A percentile compares a stretch with the other conserved stretches of the same genome.
Evolutionary conservation across 2,329 filamentous ascomycete genomes (phyloP).

Genomic region (Emmonsia crescens): DNA sequence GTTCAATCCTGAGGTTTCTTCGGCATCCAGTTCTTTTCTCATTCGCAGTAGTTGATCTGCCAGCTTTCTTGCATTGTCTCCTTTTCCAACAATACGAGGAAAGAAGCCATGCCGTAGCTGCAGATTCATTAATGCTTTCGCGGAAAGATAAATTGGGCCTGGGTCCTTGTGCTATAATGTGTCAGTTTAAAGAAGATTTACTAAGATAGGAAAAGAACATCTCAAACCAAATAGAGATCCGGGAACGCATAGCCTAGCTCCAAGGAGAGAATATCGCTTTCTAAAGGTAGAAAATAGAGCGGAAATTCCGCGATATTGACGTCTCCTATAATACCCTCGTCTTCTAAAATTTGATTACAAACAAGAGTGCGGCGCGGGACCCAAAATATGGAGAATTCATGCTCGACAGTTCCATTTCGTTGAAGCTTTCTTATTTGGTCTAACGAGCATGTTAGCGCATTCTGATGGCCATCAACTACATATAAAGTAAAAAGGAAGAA

Average conservation of each 20-base stretch:
- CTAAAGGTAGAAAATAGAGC: constrained; percentile 80
- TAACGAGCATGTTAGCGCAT: constrained; percentile 49
- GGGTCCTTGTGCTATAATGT: constrained; percentile 61
- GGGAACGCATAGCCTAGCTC: constrained; percentile 79
- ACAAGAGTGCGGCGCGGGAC: constrained; percentile 84
- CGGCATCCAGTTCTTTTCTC: constrained; percentile 80
- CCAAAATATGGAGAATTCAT: constrained; percentile 97
- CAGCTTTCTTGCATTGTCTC: constrained; percentile 81
- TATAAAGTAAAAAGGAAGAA: constrained; percentile 23
- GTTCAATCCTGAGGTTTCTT: constrained; percentile 53
- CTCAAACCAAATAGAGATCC: constrained; percentile 66
- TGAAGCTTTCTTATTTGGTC: constrained; percentile 86
- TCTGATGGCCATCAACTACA: constrained; percentile 42
- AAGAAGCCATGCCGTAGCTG: constrained; percentile 89
- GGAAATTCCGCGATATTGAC: constrained; percentile 80
- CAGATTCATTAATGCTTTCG: constrained; percentile 86
- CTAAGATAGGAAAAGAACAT: background rate
- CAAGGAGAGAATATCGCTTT: constrained; percentile 81
- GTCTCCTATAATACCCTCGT: constrained; percentile 85
- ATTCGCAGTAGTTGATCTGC: constrained; percentile 81
- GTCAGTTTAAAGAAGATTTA: constrained; percentile 18
- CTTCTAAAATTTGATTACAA: constrained; percentile 83
- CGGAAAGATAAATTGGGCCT: constrained; percentile 77
- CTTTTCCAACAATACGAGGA: constrained; percentile 87
- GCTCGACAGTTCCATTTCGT: constrained; percentile 74